Evolutionary conservation across 2,329 filamentous ascomycete species (phyloP), one percentile per base, ranked within the genome.

Genomic region (Xylaria arbuscula): DNA sequence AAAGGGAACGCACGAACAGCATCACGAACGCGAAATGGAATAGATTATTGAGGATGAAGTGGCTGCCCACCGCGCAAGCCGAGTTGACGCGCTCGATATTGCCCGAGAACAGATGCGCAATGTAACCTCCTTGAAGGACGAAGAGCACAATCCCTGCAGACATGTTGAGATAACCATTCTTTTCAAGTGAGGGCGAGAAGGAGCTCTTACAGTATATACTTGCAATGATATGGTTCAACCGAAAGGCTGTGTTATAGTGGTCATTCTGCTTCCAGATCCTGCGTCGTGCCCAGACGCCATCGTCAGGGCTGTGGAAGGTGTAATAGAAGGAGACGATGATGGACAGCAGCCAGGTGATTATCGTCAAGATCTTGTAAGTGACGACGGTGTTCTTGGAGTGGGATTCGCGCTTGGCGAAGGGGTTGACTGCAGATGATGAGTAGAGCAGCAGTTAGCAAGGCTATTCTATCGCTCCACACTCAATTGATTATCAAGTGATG

Each of bases 31-130:
- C 89, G 73, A 94, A 92, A 79, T 93, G 88, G 68, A 97, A 86
- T 50, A 97, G 82, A 80, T 97, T 97, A 85, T 93, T 92, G 74
- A 92, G 78, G 78, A 97, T 93, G 81, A 95, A 97, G 83, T 97
- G 93, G 73, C 88, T 87, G 69, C 92, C 93, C 15, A 97, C 90
- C 72, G 92, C 90, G 72, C 91, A 91, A 24, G 93, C 92, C 17
- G 89, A 86, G 68, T 88, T 87, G 71, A 93, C 87, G 62, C 87
- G 84, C 34, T 87, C 87, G 54, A 84, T 77, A 73, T 91, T 88
- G 72, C 84, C 83, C 55, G 89, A 90, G 84, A 93, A 97, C 72
- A 97, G 88, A 75, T 93, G 89, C 75, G 85, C 88, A 68, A 94
- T 84, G 80, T 97, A 97, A 73, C 87, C 89, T 62, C 90, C 82